Evolutionary conservation across 495 filamentous ascomycete genomes (phyloP), one percentile per base, ranked within the genome.

Genomic region (Hypoxylon trugodes): DNA sequence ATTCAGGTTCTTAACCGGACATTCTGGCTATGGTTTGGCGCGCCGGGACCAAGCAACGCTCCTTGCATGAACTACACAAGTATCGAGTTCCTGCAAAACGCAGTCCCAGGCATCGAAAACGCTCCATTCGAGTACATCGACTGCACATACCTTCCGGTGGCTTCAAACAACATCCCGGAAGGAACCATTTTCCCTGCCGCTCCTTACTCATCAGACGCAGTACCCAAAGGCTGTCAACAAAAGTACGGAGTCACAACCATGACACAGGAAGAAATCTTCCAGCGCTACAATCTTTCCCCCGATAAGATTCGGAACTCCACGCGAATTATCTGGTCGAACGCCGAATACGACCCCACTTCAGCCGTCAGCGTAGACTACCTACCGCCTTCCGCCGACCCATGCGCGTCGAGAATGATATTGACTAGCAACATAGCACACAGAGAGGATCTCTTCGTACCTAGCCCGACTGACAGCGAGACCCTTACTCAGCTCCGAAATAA

Each of bases 341-440:
- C 42, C 33, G 33, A 58, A 25, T 58, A 30, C 10, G 54, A 58
- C 10, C 54, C 32, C 1, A 58, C 54, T 1, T 36, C 41, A 30
- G 6, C 43, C 1, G 43, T 58, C 24, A 58, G 54, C 43, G 42
- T 58, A 19, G 54, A 58, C 15, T 58, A 48, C 33, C 42, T 58
- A 15, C 54, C 54, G 4, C 12, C 28, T 9, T 36, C 32, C 15
- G 15, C 22, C 16, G 54, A 48, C 30, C 4, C 8, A 3, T 58
- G 54, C 43, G 42, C 42, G 13, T 48, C 54, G 16, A 37, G 54
- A 15, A 58, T 58, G 54, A 58, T 58, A 40, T 13, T 58, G 33
- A 58, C 54, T 3, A 48, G 54, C 54, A 45, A 58, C 32, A 58
- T 58, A 24, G 54, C 54, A 5, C 54, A 58, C 10, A 38, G 42